Evolutionary conservation across 352 stramenopile species (phyloP), one percentile per base, ranked within the genome.

Genomic region (Globisporangium echinulatum): DNA sequence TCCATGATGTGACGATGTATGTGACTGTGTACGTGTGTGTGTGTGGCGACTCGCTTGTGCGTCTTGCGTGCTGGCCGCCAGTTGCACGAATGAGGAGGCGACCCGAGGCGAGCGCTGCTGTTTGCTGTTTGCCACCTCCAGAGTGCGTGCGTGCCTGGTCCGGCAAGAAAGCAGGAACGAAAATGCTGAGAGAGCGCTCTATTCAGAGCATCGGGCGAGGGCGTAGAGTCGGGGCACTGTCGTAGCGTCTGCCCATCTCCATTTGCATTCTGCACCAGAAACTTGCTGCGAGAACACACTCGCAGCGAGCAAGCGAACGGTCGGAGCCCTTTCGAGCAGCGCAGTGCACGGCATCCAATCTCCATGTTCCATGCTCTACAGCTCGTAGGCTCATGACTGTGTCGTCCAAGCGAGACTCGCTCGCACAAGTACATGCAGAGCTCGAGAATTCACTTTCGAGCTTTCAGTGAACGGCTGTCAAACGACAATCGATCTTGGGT

Each of bases 1-100:
- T 63, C 61, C 50, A 57, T 67, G 1, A 11, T 61, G 17, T 54
- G 25, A 33, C 25, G 25, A 33, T 40, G 43, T 46, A 19, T 53
- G 9, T 38, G 25, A 11, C 10, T 8, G 25, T 42, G 19, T 6
- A 19, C 39, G 52, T 15, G 11, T 49, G 50, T 40, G 14, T 37
- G 8, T 33, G 46, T 58, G 40, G 25, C 15, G 49, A 2, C n/a
- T 17, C 8, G 14, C 43, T 49, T 25, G 4, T 10, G 7, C n/a
- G 37, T 25, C 36, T n/a, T 54, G 50, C 46, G 46, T 50, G 14
- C n/a, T 50, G 46, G 14, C 3, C 17, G 46, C 46, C 15, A 50
- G 14, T 36, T 33, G 15, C 46, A 14, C 46, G 46, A 50, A 50
- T 50, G 46, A 37, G 11, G 40, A 8, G 11, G 40, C 25, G 25